A percentile compares a stretch with the other conserved stretches of the same genome.
Evolutionary conservation across 169 alveolate species (phyloP).

Genomic region (Plasmodium fragile): DNA sequence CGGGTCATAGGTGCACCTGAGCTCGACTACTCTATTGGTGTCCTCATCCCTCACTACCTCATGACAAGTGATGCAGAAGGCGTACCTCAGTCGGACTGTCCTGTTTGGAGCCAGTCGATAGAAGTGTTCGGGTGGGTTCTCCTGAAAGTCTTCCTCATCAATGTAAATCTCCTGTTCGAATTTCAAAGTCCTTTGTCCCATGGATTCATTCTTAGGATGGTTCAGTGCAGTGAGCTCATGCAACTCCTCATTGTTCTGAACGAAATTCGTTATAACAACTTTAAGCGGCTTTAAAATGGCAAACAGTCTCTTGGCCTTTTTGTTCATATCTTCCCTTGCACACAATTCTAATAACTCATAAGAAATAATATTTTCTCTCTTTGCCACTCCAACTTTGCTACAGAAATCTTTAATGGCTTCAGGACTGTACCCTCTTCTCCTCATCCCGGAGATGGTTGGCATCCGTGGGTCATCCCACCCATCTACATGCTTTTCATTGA

Average conservation of each 20-base stretch:
- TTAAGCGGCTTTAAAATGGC: slow-evolving; percentile 83
- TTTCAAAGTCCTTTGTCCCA: slow-evolving; percentile 40
- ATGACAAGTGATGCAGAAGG: slow-evolving; percentile 88
- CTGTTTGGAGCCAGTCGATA: slow-evolving; percentile 85
- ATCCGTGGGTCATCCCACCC: slow-evolving; percentile 99
- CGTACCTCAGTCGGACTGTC: slow-evolving; percentile 88
- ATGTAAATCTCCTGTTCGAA: slow-evolving; percentile 85
- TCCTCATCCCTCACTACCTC: slow-evolving; percentile 81
- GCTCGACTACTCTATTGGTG: slow-evolving; percentile 73
- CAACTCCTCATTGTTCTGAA: neutral
- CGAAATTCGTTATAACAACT: slow-evolving; percentile 80
- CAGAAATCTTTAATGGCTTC: slow-evolving; percentile 92
- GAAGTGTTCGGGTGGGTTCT: slow-evolving; percentile 82
- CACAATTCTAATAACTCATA: slow-evolving; percentile 95
- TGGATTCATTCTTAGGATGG: slow-evolving; percentile 57
- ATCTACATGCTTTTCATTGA: slow-evolving; percentile 91
- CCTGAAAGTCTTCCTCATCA: slow-evolving; percentile 88
- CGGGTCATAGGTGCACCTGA: slow-evolving; percentile 87
- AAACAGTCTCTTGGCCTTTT: slow-evolving; percentile 79
- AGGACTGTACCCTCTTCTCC: slow-evolving; percentile 97
- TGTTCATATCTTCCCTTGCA: slow-evolving; percentile 86
- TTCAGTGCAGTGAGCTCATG: slow-evolving; percentile 26
- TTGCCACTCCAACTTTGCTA: slow-evolving; percentile 96
- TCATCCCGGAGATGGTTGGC: slow-evolving; percentile 98
- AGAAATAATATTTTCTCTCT: slow-evolving; percentile 94